These are phyloP conservation scores for Phytophthora litchii DNA, from an alignment of 352 stramenopile genomes.

Conservation along the genomic window DNA sequence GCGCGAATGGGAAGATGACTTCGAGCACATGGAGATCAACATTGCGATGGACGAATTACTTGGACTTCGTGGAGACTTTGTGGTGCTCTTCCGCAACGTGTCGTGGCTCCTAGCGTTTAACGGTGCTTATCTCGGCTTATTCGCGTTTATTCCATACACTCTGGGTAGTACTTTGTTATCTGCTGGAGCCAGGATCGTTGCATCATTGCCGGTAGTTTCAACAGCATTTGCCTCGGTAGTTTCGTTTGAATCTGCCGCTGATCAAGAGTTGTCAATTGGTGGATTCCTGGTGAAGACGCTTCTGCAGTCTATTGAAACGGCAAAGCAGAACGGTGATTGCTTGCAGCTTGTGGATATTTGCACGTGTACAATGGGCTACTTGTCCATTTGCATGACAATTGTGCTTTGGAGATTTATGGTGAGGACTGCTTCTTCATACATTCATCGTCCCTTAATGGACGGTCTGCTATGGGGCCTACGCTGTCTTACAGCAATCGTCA, in stretches of 20 bases:
- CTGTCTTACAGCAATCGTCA: constrained; percentile 89
- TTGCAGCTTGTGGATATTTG: constrained; percentile 86
- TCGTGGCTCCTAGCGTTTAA: constrained; percentile 98
- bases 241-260: constrained; percentile 23
- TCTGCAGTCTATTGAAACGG: constrained; percentile 55
- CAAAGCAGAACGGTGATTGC: constrained; percentile 74
- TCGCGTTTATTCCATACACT: constrained; percentile 96
- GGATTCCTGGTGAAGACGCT: constrained; percentile 62
- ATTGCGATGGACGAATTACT: constrained; percentile 97
- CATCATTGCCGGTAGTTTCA: constrained; percentile 48
- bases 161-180: constrained; percentile 92
- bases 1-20: constrained; percentile 86
- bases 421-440: constrained; percentile 82
- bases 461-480: constrained; percentile 81
- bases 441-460: constrained; percentile 81
- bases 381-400: constrained; percentile 86
- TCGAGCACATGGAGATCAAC: constrained; percentile 94
- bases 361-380: constrained; percentile 79
- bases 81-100: constrained; percentile 95
- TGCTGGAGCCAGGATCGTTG: constrained; percentile 64
- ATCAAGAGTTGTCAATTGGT: constrained; percentile 29
- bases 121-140: constrained; percentile 96
- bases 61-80: constrained; percentile 94
- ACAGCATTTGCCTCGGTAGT: constrained; percentile 33
- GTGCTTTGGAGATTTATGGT: constrained; percentile 88